Evolutionary conservation across 495 filamentous ascomycete genomes (phyloP), one percentile per base, ranked within the genome.

Genomic region (Aspergillus sparsus): DNA sequence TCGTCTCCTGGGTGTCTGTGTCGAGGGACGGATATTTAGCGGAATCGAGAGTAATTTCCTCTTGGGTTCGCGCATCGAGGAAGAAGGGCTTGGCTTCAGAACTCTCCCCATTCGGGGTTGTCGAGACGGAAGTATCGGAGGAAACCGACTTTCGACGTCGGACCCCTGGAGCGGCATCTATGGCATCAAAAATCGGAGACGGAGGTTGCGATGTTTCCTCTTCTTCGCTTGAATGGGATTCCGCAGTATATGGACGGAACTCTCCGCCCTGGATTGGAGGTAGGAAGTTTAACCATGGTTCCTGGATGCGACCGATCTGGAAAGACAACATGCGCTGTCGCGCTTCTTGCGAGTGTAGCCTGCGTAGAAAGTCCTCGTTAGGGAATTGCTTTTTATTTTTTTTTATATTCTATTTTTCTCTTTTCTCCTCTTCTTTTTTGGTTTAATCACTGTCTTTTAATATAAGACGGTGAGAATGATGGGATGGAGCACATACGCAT

Each of bases 261-360:
- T 79, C 83, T 31, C 94, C 94, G 53, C 93, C 93, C 71, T 98
- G 95, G 50, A 98, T 91, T 6, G 94, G 94, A 15, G 94, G 93
- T 6, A 89, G 68, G 72, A 97, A 96, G 70, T 97, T 97, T 55
- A 79, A 75, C 94, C 94, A 98, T 57, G 75, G 79, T 33, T 90
- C 91, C 66, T 93, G 83, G 45, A 96, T 83, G 61, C 81, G 82
- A 46, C 94, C 94, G 69, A 98, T 92, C 55, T 91, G 86, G 70
- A 90, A 98, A 52, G 80, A 81, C 34, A 83, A 71, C 91, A 98
- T 97, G 66, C 82, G 85, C 55, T 85, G 70, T 61, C 83, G 82
- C 36, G 95, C 87, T 71, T 93, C 90, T 58, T 73, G 51, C 10
- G 93, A 97, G 71, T 98, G 94, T 21, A 98, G 76, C 57, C 93